Evolutionary conservation across 345 rosid genomes (phyloP).

Genomic region (Brassica rapa): DNA sequence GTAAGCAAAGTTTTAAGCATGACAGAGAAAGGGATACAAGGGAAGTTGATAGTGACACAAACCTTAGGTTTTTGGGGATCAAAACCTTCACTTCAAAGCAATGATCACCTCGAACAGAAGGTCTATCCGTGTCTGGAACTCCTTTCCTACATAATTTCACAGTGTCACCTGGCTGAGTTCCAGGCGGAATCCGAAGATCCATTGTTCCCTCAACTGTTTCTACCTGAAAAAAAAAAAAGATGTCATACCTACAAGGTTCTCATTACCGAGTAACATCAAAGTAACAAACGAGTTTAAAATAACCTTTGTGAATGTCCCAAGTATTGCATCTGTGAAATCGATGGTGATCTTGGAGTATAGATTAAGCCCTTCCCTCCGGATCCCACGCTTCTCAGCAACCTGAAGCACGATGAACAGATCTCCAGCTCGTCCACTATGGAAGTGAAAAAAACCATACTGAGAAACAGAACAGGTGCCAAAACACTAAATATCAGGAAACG

Average conservation of each 20-base stretch:
- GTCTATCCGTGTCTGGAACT: conserved; percentile 77
- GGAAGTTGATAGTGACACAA: conserved; percentile 7
- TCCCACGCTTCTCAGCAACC: conserved; percentile 72
- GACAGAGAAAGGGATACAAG: not conserved
- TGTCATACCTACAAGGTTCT: conserved; percentile 14
- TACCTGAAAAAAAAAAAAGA: conserved; percentile 53
- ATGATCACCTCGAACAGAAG: conserved; percentile 83
- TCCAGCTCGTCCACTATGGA: conserved; percentile 66
- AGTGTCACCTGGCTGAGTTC: conserved; percentile 82
- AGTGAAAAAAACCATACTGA: conserved; percentile 8
- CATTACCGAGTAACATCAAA: not conserved
- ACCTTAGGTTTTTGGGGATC: conserved; percentile 85
- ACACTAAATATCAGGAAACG: not conserved
- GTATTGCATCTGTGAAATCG: conserved; percentile 81
- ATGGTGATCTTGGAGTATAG: conserved; percentile 72
- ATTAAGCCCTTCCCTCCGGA: conserved; percentile 75
- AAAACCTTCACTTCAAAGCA: conserved; percentile 64
- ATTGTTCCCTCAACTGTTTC: conserved; percentile 80
- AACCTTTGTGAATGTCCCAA: conserved; percentile 74
- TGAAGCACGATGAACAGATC: conserved; percentile 70
- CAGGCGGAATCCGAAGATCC: conserved; percentile 75
- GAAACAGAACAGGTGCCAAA: conserved; percentile 7
- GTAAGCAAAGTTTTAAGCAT: not conserved
- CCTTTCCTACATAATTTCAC: conserved; percentile 66
- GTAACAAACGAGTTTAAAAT: conserved; percentile 3